These are phyloP conservation scores for Alternaria rosae DNA, from an alignment of 2,329 filamentous ascomycete species.

Conservation along the genomic window DNA sequence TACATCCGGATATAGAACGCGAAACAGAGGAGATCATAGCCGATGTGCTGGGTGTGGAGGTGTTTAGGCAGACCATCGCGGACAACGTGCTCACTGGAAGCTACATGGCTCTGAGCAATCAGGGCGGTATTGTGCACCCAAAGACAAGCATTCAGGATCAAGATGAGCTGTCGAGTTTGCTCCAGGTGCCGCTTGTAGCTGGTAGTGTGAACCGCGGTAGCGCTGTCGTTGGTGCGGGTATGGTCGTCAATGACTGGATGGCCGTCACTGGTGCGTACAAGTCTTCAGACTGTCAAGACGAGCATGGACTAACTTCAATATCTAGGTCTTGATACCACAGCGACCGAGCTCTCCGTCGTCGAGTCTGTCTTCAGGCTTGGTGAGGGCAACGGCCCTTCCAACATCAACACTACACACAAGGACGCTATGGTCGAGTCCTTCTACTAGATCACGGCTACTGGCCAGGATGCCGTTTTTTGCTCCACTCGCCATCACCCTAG, in stretches of 20 bases:
- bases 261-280: constrained; percentile 70
- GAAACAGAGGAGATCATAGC: constrained; percentile 99
- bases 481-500: not conserved
- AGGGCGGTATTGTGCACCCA: constrained; percentile 94
- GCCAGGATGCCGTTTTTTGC: not conserved
- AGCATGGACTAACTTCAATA: not conserved
- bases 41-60: constrained; percentile 88
- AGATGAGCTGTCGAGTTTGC: constrained; percentile 90
- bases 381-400: constrained; percentile 78
- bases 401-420: constrained; percentile 86
- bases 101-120: constrained; percentile 96
- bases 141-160: constrained; percentile 98
- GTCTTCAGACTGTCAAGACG: not conserved
- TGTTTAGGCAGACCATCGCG: constrained; percentile 92
- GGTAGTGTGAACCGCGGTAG: constrained; percentile 92
- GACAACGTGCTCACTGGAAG: constrained; percentile 96
- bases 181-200: constrained; percentile 95
- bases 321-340: constrained; percentile 84
- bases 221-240: constrained; percentile 93
- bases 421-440: constrained; percentile 99
- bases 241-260: constrained; percentile 98
- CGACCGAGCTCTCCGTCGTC: constrained; percentile 95
- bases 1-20: constrained; percentile 95
- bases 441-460: constrained; percentile 68
- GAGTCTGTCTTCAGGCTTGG: constrained; percentile 96